phyloP scores from a whole-genome alignment of 768 basidiomycete genomes.

The Tephrocybe rancida region DNA sequence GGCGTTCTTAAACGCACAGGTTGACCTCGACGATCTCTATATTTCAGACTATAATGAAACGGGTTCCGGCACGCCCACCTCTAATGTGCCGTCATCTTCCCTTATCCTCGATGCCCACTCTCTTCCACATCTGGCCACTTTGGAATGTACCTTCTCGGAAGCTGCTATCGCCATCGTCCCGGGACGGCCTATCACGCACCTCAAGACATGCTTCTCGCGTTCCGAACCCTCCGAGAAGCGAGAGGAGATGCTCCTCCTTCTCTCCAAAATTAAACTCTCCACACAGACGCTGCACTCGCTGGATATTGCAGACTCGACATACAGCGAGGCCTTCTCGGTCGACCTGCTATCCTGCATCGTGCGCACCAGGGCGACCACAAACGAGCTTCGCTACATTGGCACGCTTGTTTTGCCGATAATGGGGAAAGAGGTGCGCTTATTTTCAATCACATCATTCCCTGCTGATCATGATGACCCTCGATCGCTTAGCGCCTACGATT shows the following conservation, averaged over 20 bases:
- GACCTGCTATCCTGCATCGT: conserved; percentile 50
- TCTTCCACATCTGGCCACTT: conserved; percentile 50
- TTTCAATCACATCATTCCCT: conserved; percentile 2
- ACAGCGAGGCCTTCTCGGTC: conserved; percentile 55
- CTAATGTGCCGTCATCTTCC: conserved; percentile 24
- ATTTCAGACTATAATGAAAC: conserved; percentile 45
- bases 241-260: conserved; percentile 49
- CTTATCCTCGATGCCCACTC: conserved; percentile 29
- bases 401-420: conserved; percentile 65
- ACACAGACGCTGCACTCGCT: conserved; percentile 49
- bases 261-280: conserved; percentile 48
- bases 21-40: conserved; percentile 49
- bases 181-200: conserved; percentile 56
- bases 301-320: conserved; percentile 64
- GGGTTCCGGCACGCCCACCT: conserved; percentile 14
- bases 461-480: conserved; percentile 7
- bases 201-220: conserved; percentile 72
- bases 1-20: conserved; percentile 52
- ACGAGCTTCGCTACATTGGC: conserved; percentile 58
- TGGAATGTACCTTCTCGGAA: conserved; percentile 72
- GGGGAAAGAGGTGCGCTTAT: conserved; percentile 47
- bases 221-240: conserved; percentile 50
- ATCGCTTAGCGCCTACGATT: conserved; percentile 55
- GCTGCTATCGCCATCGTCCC: conserved; percentile 61
- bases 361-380: conserved; percentile 30